These are phyloP conservation scores for Dillenia suffruticosa DNA, from an alignment of 164 flowering plant genomes.

Conservation along the genomic window DNA sequence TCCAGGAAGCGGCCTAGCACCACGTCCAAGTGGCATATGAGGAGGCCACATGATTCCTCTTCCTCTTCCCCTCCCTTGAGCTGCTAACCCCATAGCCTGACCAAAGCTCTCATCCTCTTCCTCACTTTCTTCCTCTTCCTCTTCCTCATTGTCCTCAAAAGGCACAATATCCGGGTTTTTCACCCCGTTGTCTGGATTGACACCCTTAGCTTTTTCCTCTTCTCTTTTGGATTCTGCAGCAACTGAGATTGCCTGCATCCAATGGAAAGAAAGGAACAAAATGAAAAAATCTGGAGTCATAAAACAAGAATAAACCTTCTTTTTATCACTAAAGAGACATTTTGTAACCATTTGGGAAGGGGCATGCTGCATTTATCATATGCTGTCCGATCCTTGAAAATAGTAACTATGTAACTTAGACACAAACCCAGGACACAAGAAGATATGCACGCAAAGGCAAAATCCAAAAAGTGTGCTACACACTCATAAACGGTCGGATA, in stretches of 20 bases:
- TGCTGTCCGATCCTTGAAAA: no score
- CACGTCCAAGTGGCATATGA: slow-evolving; percentile 65
- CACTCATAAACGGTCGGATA: no score
- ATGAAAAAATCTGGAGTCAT: not conserved
- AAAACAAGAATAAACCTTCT: not conserved
- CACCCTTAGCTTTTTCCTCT: slow-evolving; percentile 95
- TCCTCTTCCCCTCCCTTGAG: slow-evolving; percentile 82
- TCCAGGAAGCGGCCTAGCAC: slow-evolving; percentile 76
- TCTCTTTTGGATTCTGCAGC: slow-evolving; percentile 91
- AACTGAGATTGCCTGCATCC: slow-evolving; percentile 58
- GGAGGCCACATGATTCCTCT: slow-evolving; percentile 94
- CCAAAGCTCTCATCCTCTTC: slow-evolving; percentile 74
- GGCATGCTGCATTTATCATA: no score
- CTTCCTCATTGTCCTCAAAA: slow-evolving; percentile 97
- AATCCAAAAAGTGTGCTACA: no score
- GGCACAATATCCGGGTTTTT: slow-evolving; percentile 95
- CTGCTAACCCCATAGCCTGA: slow-evolving; percentile 29
- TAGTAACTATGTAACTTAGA: no score
- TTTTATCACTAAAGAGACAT: no score
- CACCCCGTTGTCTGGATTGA: slow-evolving; percentile 57
- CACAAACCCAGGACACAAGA: no score
- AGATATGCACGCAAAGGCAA: no score
- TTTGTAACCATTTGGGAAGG: no score
- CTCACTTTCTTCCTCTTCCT: slow-evolving; percentile 91
- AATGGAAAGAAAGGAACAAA: slow-evolving; percentile 1